Conservation (phyloP, 306 rosid genomes). For the Quercus mongolica region DNA sequence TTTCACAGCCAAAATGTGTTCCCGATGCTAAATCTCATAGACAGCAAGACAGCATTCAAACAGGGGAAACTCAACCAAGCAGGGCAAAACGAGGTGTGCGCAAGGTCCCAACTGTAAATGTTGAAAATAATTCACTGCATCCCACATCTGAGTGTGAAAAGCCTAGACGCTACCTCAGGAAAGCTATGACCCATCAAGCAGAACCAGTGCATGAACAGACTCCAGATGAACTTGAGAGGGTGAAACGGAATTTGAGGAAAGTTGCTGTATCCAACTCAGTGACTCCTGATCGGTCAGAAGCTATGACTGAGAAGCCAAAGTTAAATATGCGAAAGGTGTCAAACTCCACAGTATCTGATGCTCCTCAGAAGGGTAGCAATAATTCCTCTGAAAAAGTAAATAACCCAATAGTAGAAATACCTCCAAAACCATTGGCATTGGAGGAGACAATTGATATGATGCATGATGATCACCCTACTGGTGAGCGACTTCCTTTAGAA, state of each 20-base stretch:
- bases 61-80: conserved; percentile 23
- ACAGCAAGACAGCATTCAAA: conserved; percentile 20
- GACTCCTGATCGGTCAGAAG: conserved; percentile 34
- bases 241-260: conserved; percentile 24
- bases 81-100: conserved; percentile 34
- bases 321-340: conserved; percentile 16
- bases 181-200: conserved; percentile 21
- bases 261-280: conserved; percentile 13
- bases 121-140: conserved; percentile 16
- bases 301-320: conserved; percentile 35
- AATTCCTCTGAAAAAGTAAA: conserved; percentile 34
- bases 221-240: conserved; percentile 38
- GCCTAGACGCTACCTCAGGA: conserved; percentile 30
- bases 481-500: background rate
- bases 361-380: conserved; percentile 21
- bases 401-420: conserved; percentile 15
- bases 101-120: conserved; percentile 30
- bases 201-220: conserved; percentile 36
- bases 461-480: background rate
- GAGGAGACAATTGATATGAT: background rate
- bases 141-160: conserved; percentile 27
- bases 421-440: conserved; percentile 14
- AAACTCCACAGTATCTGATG: conserved; percentile 24
- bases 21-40: conserved; percentile 18
- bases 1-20: conserved; percentile 20